These are phyloP conservation scores for Leucogyrophana mollusca DNA, from an alignment of 768 basidiomycete species.

Conservation along the genomic window DNA sequence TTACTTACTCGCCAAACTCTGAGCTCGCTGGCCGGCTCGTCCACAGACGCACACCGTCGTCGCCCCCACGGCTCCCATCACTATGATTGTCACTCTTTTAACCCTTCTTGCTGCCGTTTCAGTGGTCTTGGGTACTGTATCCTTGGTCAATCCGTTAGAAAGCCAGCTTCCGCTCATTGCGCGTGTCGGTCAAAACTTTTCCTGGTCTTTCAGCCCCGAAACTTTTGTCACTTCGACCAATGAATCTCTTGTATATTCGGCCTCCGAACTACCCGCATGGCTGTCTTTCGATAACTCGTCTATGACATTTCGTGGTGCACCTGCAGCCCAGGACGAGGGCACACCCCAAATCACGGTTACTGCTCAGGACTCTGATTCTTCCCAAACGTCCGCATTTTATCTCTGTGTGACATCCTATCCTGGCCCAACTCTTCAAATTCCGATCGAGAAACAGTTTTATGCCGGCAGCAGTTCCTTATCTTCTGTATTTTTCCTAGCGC, in stretches of 20 bases:
- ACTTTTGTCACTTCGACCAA: slow-evolving; percentile 62
- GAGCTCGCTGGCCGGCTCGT: slow-evolving; percentile 64
- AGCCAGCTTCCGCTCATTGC: slow-evolving; percentile 80
- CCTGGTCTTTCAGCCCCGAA: slow-evolving; percentile 62
- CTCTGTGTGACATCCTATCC: slow-evolving; percentile 57
- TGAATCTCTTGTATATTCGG: slow-evolving; percentile 47
- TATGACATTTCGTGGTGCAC: slow-evolving; percentile 68
- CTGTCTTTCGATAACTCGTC: slow-evolving; percentile 64
- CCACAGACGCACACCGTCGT: slow-evolving; percentile 34
- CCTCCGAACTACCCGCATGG: slow-evolving; percentile 69
- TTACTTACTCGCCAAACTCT: slow-evolving; percentile 14
- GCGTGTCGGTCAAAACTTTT: slow-evolving; percentile 58
- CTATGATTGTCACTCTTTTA: slow-evolving; percentile 69
- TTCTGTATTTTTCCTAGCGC: slow-evolving; percentile 69
- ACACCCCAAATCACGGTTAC: slow-evolving; percentile 58
- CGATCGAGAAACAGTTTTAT: slow-evolving; percentile 62
- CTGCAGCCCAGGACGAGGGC: slow-evolving; percentile 61
- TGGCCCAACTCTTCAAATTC: slow-evolving; percentile 50
- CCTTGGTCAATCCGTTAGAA: slow-evolving; percentile 58
- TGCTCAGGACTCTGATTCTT: slow-evolving; percentile 53
- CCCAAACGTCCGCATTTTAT: slow-evolving; percentile 50
- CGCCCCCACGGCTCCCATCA: slow-evolving; percentile 49
- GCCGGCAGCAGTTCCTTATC: slow-evolving; percentile 63
- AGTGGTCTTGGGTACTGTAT: slow-evolving; percentile 43
- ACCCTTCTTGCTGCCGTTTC: slow-evolving; percentile 39